Base-by-base conservation (phyloP, 176 grass and related monocot species). In the Carex cristatella region DNA sequence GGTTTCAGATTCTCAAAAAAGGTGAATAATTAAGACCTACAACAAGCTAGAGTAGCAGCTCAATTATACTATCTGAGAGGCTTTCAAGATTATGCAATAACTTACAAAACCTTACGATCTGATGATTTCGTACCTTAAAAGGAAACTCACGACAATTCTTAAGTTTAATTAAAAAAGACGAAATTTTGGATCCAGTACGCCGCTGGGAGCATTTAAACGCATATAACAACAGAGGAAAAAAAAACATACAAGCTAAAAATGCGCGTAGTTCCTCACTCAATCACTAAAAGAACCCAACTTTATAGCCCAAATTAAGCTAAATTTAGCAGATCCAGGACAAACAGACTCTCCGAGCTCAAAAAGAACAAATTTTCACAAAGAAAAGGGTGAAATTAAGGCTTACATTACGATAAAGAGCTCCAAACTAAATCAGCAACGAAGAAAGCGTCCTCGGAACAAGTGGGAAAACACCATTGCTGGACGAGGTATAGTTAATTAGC, bases 101-200 rank as follows among this genome's bases (percentile, higher is more conserved):
- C 66, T 81, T 61, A 62, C 53, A 62, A 61, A 35, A 81, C 7
- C 81, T 35, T 27, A 42, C 19, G 63, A 68, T 83, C 81, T 83
- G 63, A 53, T 19, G 32, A 16, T 35, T n/a, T 51, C 4, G 0
- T 49, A 55, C 19, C 15, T 10, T 77, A 77, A n/a, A 77, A 79
- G 16, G 65, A 79, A 77, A 1, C 32, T 35, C 75, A 51, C 31
- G 40, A 67, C 27, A 69, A 68, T 80, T 68, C 12, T 62, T 4
- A 78, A 78, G 27, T 9, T 79, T 33, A 14, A 71, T 76, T 4
- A 8, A 15, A 76, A 76, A 87, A 82, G 37, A 61, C 9, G 31
- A 83, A 81, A 87, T 62, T 69, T 68, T 80, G 72, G 63, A 79
- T 79, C 74, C n/a, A 9, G 30, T 16, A 58, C 32, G 4, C 38